Conservation (phyloP, 805 yeast species). For the Wickerhamomyces ciferrii region DNA sequence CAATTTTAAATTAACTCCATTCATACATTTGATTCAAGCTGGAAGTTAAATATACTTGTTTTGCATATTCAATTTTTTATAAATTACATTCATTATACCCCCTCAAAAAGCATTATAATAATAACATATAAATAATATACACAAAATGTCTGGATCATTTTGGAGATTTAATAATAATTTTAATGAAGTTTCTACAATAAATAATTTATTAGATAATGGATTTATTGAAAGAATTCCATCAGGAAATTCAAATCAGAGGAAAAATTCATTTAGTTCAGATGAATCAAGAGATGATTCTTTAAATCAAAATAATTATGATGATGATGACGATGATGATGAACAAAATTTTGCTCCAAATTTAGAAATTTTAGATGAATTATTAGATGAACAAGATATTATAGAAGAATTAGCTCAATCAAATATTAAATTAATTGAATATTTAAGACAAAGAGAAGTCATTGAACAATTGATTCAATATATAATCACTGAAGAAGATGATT, state of each 20-base stretch:
- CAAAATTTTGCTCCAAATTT: conserved; percentile 35
- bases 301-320: conserved; percentile 25
- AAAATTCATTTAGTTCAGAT: conserved; percentile 11
- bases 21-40: too few species aligned
- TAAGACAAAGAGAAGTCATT: conserved; percentile 74
- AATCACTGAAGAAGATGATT: conserved; percentile 33
- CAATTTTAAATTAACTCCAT: too few species aligned
- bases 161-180: conserved; percentile 62
- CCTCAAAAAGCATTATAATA: too few species aligned
- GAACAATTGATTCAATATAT: conserved; percentile 64
- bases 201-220: conserved; percentile 36
- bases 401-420: conserved; percentile 72
- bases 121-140: too few species aligned
- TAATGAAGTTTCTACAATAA: conserved; percentile 48
- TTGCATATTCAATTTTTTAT: too few species aligned
- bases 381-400: conserved; percentile 71
- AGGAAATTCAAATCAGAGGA: conserved; percentile 19
- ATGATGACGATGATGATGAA: conserved; percentile 20
- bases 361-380: conserved; percentile 45
- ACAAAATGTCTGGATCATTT: conserved; percentile 38
- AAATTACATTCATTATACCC: too few species aligned
- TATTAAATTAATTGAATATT: conserved; percentile 68
- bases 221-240: conserved; percentile 39
- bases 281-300: conserved; percentile 19
- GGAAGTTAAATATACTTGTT: too few species aligned